These are phyloP conservation scores for Eucalyptus cloeziana DNA, from an alignment of 345 rosid species.

Conservation along the genomic window DNA sequence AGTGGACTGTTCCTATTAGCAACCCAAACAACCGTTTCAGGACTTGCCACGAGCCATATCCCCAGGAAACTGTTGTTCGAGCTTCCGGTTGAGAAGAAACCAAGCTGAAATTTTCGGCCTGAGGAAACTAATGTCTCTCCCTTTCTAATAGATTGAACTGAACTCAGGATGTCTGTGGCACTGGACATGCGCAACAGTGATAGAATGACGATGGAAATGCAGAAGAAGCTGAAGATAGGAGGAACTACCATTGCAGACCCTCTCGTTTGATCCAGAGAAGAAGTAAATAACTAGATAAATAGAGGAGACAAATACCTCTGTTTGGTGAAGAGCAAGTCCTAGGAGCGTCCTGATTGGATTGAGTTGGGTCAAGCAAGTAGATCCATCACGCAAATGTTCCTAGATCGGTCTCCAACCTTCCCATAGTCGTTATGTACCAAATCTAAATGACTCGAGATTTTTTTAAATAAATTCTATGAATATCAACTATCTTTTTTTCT, in stretches of 20 bases:
- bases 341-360: not conserved
- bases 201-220: not conserved
- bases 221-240: not conserved
- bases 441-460: not conserved
- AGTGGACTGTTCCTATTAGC: slow-evolving; percentile 25
- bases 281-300: not conserved
- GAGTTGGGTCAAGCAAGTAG: not conserved
- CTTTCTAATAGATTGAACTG: not conserved
- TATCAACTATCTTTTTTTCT: not conserved
- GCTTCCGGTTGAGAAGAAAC: not conserved
- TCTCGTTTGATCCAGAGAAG: not conserved
- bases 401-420: not conserved
- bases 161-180: not conserved
- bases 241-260: not conserved
- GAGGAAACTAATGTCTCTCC: not conserved
- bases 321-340: not conserved
- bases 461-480: not conserved
- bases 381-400: not conserved
- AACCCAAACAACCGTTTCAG: slow-evolving; percentile 12
- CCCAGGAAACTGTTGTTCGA: slow-evolving; percentile 10
- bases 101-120: not conserved
- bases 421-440: not conserved
- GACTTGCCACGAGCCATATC: slow-evolving; percentile 9
- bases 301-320: not conserved
- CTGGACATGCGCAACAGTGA: not conserved